Evolutionary conservation across 352 stramenopile species (phyloP).

Genomic region (Phytophthora constricta): DNA sequence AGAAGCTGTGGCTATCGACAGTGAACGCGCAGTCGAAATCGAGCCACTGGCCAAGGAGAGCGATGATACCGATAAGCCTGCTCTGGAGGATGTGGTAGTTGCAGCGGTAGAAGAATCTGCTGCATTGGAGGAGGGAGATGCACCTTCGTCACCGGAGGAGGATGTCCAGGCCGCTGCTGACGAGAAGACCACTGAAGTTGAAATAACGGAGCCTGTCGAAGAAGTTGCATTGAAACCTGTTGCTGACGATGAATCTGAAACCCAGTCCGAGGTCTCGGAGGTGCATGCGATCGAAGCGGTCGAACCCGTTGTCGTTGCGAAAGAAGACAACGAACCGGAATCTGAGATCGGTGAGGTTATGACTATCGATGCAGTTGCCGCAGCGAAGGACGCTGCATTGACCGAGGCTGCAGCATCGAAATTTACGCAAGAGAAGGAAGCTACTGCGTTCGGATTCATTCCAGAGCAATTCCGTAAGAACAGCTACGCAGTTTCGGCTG

Average conservation of each 20-base stretch:
- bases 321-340: conserved; percentile 21
- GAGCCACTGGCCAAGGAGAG: too few relatives aligned
- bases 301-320: neutral
- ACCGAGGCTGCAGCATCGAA: conserved; percentile 17
- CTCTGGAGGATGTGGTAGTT: too few relatives aligned
- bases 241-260: conserved; percentile 22
- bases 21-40: too few relatives aligned
- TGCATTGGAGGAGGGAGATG: neutral
- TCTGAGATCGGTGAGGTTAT: conserved; percentile 40
- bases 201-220: neutral
- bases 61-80: too few relatives aligned
- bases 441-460: conserved; percentile 17
- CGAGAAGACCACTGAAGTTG: neutral
- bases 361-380: conserved; percentile 32
- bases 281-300: conserved; percentile 13
- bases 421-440: conserved; percentile 2
- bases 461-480: conserved; percentile 31
- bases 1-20: too few relatives aligned
- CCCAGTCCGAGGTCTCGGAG: conserved; percentile 32
- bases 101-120: neutral
- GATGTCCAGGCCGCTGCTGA: neutral
- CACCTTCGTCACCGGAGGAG: neutral
- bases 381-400: conserved; percentile 26
- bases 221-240: conserved; percentile 12
- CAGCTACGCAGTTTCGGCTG: conserved; percentile 38